Conservation (phyloP, 139 green algal genomes). For the Auxenochlorella pyrenoidosa region DNA sequence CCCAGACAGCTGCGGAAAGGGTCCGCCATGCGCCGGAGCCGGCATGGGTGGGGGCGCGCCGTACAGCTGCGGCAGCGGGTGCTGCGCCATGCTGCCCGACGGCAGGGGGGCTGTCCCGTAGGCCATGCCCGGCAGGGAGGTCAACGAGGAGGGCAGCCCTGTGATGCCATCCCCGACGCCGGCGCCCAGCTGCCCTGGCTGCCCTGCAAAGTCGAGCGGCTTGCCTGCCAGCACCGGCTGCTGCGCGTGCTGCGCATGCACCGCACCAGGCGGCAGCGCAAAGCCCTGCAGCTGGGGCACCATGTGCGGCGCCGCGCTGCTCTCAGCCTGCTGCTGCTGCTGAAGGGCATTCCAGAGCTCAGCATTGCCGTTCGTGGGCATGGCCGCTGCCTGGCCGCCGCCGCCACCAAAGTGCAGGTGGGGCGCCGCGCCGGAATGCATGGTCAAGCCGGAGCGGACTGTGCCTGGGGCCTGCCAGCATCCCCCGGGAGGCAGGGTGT, state of each 20-base stretch:
- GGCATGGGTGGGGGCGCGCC: not conserved
- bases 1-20: not conserved
- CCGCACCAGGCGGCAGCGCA: not conserved
- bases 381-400: not conserved
- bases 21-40: not conserved
- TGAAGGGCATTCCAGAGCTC: constrained; percentile 30
- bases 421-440: not conserved
- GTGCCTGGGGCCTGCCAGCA: not conserved
- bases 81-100: not conserved
- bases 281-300: not conserved
- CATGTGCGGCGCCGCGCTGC: constrained; percentile 1
- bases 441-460: not conserved
- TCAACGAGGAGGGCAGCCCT: constrained; percentile 6
- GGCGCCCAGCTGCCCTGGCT: too few relatives aligned
- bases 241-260: not conserved
- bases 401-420: not conserved
- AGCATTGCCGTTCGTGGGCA: not conserved
- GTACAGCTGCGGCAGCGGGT: constrained; percentile 19
- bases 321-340: constrained; percentile 16
- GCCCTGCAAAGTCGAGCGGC: not conserved
- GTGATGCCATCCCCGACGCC: not conserved
- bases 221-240: not conserved
- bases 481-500: not conserved
- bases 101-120: not conserved
- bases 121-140: constrained; percentile 18